These are phyloP conservation scores for Cutaneotrichosporon mucoides DNA, from an alignment of 1,284 basidiomycete species.

Conservation along the genomic window DNA sequence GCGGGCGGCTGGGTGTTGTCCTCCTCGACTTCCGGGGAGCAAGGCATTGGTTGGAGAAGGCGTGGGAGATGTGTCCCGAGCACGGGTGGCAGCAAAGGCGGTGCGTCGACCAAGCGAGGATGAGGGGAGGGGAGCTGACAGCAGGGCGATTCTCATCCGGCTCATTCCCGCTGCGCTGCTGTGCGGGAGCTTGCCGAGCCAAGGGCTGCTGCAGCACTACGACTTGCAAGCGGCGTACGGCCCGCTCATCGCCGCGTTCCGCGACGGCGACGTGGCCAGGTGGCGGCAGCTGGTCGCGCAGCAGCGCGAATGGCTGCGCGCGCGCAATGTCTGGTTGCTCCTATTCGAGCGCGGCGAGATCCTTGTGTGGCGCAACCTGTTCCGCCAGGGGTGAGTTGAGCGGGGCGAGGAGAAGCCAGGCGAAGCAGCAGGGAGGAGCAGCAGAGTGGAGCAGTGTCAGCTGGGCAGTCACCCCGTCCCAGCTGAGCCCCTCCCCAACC, in stretches of 20 bases:
- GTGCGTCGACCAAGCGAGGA: constrained; percentile 15
- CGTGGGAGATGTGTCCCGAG: constrained; percentile 31
- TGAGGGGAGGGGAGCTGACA: not conserved
- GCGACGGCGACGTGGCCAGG: constrained; percentile 39
- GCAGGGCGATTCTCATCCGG: constrained; percentile 49
- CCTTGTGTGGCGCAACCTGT: constrained; percentile 49
- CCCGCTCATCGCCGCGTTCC: constrained; percentile 44
- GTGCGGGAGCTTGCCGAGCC: constrained; percentile 41
- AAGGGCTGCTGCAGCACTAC: constrained; percentile 35
- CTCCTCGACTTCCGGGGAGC: constrained; percentile 37
- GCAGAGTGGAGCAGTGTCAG: no score
- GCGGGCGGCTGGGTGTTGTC: constrained; percentile 37
- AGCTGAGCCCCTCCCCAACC: no score
- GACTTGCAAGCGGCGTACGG: constrained; percentile 36
- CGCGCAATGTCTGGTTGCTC: constrained; percentile 45
- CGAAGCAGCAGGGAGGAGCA: no score
- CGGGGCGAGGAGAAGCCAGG: no score
- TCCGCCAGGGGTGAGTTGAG: constrained; percentile 44
- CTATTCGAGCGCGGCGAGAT: constrained; percentile 50
- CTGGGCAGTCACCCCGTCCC: no score
- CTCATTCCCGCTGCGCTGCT: constrained; percentile 48
- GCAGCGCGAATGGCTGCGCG: constrained; percentile 45
- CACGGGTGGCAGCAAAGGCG: constrained; percentile 31
- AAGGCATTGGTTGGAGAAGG: constrained; percentile 36
- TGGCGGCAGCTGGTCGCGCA: constrained; percentile 41